Evolutionary conservation across 2,329 filamentous ascomycete species (phyloP).

Genomic region (Fusarium sp.): DNA sequence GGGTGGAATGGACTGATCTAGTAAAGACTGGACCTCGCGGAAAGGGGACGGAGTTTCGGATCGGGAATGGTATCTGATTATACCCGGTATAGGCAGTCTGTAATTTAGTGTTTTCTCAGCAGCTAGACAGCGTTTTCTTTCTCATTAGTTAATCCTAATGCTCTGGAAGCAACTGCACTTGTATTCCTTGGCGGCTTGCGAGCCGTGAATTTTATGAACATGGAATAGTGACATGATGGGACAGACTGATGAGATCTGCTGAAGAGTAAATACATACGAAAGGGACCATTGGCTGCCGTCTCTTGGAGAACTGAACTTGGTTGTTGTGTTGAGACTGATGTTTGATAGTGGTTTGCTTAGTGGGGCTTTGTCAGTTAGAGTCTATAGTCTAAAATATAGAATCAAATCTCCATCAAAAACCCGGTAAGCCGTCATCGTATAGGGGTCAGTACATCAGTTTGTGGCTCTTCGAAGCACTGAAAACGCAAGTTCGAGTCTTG

Average conservation of each 20-base stretch:
- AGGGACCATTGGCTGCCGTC: background rate
- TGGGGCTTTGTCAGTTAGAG: fast-evolving
- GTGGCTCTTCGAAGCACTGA: slow-evolving; percentile 38
- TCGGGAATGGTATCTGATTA: slow-evolving; percentile 42
- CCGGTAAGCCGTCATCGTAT: slow-evolving; percentile 36
- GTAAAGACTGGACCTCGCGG: slow-evolving; percentile 37
- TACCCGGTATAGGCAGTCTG: slow-evolving; percentile 44
- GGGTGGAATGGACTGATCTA: slow-evolving; percentile 28
- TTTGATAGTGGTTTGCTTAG: background rate
- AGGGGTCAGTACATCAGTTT: slow-evolving; percentile 43
- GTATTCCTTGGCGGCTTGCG: background rate
- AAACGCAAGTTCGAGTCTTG: slow-evolving; percentile 44
- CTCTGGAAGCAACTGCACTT: slow-evolving; percentile 14
- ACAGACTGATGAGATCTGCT: background rate
- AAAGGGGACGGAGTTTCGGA: slow-evolving; percentile 42
- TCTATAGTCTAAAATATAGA: fast-evolving
- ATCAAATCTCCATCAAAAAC: background rate
- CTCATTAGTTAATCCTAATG: slow-evolving; percentile 3
- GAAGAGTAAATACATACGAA: background rate
- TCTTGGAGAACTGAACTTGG: background rate
- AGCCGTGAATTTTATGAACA: background rate
- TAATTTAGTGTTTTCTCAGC: slow-evolving; percentile 31
- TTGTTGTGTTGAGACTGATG: background rate
- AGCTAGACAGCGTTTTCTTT: slow-evolving; percentile 16
- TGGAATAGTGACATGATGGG: background rate